These are phyloP conservation scores for Pseudogymnoascus sp. DNA, from an alignment of 2,329 filamentous ascomycete genomes.

Conservation along the genomic window DNA sequence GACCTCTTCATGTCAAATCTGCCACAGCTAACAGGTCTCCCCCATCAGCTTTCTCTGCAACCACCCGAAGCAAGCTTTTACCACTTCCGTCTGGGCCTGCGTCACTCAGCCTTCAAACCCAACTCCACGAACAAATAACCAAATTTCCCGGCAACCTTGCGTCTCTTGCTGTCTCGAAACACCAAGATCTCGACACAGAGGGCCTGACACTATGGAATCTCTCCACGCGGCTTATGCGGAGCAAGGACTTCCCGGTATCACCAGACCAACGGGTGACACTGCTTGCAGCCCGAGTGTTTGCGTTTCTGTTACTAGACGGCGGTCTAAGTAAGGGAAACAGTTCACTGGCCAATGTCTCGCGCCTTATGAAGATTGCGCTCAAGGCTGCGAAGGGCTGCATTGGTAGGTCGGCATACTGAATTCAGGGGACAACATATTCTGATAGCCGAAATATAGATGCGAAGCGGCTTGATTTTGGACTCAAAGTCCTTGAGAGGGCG, in stretches of 20 bases:
- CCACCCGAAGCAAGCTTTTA: slow-evolving; percentile 23
- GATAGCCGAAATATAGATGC: slow-evolving; percentile 18
- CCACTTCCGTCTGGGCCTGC: slow-evolving; percentile 16
- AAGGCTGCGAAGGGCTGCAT: slow-evolving; percentile 59
- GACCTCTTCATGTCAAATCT: background rate
- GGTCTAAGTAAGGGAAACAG: slow-evolving; percentile 22
- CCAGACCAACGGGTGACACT: slow-evolving; percentile 19
- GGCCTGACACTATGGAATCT: slow-evolving; percentile 61
- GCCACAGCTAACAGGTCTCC: slow-evolving; percentile 19
- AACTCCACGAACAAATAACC: slow-evolving; percentile 36
- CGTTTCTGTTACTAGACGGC: slow-evolving; percentile 61
- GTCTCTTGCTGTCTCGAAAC: slow-evolving; percentile 27
- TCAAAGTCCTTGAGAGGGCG: slow-evolving; percentile 56
- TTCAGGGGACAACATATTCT: background rate
- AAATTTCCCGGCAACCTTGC: slow-evolving; percentile 29
- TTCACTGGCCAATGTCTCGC: slow-evolving; percentile 37
- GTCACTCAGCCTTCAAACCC: slow-evolving; percentile 31
- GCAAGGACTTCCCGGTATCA: slow-evolving; percentile 22
- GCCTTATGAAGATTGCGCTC: slow-evolving; percentile 60
- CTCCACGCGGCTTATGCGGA: slow-evolving; percentile 45
- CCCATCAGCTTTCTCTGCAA: slow-evolving; percentile 25
- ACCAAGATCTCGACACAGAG: slow-evolving; percentile 45
- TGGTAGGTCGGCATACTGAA: slow-evolving; percentile 33
- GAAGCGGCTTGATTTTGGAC: slow-evolving; percentile 48
- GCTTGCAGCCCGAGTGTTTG: slow-evolving; percentile 43